phyloP scores from a whole-genome alignment of 2,329 filamentous ascomycete genomes.

The Fusarium sp. region DNA sequence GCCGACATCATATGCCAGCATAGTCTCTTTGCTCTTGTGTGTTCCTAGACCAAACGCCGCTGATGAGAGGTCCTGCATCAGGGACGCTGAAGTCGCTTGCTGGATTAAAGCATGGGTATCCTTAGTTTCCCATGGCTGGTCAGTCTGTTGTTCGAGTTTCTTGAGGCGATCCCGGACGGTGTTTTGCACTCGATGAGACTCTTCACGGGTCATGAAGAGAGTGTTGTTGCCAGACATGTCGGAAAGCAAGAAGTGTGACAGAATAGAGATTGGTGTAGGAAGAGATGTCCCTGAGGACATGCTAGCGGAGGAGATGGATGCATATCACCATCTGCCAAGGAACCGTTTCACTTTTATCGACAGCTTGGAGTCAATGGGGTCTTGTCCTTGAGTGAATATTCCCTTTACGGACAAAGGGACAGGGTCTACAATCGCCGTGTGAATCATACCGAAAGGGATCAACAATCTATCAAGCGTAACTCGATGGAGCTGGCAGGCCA shows the following conservation, averaged over 20 bases:
- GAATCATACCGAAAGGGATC: constrained; percentile 3
- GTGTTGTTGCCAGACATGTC: constrained; percentile 42
- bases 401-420: neutral
- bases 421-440: neutral
- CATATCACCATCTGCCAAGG: neutral
- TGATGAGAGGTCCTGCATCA: constrained; percentile 50
- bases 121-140: constrained; percentile 30
- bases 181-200: constrained; percentile 45
- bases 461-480: neutral
- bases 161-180: constrained; percentile 36
- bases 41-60: constrained; percentile 26
- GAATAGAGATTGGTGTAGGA: neutral
- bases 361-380: neutral
- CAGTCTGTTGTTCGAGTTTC: constrained; percentile 37
- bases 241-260: neutral
- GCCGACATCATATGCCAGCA: constrained; percentile 47
- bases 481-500: neutral
- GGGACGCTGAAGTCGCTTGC: constrained; percentile 44
- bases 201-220: constrained; percentile 48
- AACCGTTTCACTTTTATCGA: neutral
- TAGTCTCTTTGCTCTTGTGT: constrained; percentile 29
- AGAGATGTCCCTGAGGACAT: neutral
- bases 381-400: neutral
- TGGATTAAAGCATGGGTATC: constrained; percentile 37
- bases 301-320: neutral